These are phyloP conservation scores for Kodamaea ohmeri DNA, from an alignment of 1,139 yeast species.

Conservation along the genomic window DNA sequence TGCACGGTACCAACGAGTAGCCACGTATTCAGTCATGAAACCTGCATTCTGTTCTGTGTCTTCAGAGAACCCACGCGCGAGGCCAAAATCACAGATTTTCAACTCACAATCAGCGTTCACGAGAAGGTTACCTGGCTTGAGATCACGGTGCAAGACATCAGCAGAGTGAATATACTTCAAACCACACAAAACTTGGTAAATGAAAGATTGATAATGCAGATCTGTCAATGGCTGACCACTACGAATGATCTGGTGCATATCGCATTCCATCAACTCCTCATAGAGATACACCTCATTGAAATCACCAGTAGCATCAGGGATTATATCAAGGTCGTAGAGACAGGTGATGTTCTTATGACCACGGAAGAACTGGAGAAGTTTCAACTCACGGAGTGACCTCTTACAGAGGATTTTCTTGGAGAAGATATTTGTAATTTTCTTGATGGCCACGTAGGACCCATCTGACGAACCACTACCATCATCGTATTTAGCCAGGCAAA, in stretches of 20 bases:
- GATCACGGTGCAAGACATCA: constrained; percentile 89
- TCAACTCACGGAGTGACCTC: constrained; percentile 84
- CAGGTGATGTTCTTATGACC: constrained; percentile 94
- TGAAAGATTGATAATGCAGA: constrained; percentile 89
- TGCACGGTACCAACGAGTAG: constrained; percentile 97
- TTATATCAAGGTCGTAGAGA: constrained; percentile 88
- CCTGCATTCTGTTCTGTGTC: constrained; percentile 87
- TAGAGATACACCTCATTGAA: constrained; percentile 90
- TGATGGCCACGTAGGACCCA: constrained; percentile 72
- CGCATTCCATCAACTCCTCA: constrained; percentile 97
- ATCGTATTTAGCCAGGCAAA: constrained; percentile 88
- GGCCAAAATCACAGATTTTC: constrained; percentile 94
- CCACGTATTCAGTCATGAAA: constrained; percentile 92
- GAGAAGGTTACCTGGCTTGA: constrained; percentile 88
- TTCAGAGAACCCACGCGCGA: constrained; percentile 90
- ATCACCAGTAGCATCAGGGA: constrained; percentile 68
- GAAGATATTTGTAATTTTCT: constrained; percentile 90
- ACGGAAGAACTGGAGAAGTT: constrained; percentile 83
- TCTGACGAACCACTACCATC: constrained; percentile 44
- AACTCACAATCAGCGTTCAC: constrained; percentile 96
- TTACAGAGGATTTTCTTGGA: constrained; percentile 84
- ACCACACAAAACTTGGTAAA: constrained; percentile 91
- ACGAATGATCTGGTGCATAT: constrained; percentile 93
- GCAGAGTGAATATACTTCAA: constrained; percentile 93
- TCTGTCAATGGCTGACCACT: constrained; percentile 94